phyloP scores from a whole-genome alignment of 495 filamentous ascomycete genomes.

The Stereocaulon alpinum region DNA sequence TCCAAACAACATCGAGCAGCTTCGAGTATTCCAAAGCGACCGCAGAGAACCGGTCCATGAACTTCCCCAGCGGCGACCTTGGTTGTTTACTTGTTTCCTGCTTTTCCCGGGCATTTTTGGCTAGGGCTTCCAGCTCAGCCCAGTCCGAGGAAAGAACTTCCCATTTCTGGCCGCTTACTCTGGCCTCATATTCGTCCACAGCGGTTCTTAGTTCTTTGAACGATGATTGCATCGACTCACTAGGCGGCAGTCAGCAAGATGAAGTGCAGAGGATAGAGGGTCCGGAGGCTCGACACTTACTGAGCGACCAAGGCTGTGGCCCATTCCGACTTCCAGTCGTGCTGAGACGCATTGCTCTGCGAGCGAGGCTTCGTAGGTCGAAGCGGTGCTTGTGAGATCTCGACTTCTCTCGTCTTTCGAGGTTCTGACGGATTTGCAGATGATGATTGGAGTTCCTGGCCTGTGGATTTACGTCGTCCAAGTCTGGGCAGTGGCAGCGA shows the following conservation, averaged over 20 bases:
- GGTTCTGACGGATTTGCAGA: neutral
- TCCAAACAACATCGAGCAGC: conserved; percentile 18
- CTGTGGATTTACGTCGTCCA: neutral
- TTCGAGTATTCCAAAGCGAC: conserved; percentile 19
- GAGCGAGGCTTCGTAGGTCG: neutral
- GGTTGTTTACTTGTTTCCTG: neutral
- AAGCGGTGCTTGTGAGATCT: too few species aligned
- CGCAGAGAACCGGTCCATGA: conserved; percentile 2
- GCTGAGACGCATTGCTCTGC: conserved; percentile 3
- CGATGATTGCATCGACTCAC: conserved; percentile 14
- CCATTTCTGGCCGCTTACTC: conserved; percentile 15
- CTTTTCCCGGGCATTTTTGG: conserved; percentile 5
- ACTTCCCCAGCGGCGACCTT: conserved; percentile 1
- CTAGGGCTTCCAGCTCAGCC: conserved; percentile 4
- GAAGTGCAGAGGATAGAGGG: too few species aligned
- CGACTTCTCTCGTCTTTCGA: neutral
- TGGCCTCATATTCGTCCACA: conserved; percentile 15
- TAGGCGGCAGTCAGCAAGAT: neutral
- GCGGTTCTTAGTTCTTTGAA: conserved; percentile 2
- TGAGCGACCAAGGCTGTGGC: conserved; percentile 10
- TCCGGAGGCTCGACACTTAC: neutral
- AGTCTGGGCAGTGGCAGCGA: too few species aligned
- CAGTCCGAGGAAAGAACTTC: conserved; percentile 10
- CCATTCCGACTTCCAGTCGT: conserved; percentile 8
- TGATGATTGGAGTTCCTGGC: neutral